phyloP scores from a whole-genome alignment of 495 filamentous ascomycete genomes.

The Articulospora tetracladia region DNA sequence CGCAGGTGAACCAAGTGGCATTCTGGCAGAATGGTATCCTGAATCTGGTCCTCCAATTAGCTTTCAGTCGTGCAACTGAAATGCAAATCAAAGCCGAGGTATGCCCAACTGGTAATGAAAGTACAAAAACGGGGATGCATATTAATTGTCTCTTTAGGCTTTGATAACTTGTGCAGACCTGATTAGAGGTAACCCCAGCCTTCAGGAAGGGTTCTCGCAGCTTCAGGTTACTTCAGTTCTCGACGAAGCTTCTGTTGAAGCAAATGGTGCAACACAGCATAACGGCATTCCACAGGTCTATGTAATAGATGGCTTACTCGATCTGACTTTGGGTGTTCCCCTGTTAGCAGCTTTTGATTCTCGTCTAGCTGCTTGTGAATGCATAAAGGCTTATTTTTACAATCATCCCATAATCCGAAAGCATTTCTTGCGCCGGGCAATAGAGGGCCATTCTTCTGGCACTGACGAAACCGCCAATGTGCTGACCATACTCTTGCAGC shows the following conservation, averaged over 20 bases:
- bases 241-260: conserved; percentile 35
- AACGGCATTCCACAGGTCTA: conserved; percentile 63
- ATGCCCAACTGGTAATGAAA: conserved; percentile 22
- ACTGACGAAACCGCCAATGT: conserved; percentile 88
- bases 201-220: conserved; percentile 88
- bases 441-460: conserved; percentile 77
- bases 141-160: conserved; percentile 47
- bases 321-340: conserved; percentile 69
- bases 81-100: conserved; percentile 80
- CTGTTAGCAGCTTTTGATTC: conserved; percentile 68
- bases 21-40: conserved; percentile 83
- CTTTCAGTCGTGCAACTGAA: conserved; percentile 73
- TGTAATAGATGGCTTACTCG: conserved; percentile 91
- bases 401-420: conserved; percentile 72
- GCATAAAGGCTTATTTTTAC: conserved; percentile 87
- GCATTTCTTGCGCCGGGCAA: conserved; percentile 85
- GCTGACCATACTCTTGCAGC: conserved; percentile 70
- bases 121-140: not conserved
- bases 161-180: conserved; percentile 82
- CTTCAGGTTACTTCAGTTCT: conserved; percentile 62
- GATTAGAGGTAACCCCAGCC: conserved; percentile 71
- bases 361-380: conserved; percentile 80
- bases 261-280: conserved; percentile 39
- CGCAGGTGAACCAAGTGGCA: conserved; percentile 76
- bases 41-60: conserved; percentile 75